phyloP scores from a whole-genome alignment of 345 rosid genomes.

The Salix arbutifolia region DNA sequence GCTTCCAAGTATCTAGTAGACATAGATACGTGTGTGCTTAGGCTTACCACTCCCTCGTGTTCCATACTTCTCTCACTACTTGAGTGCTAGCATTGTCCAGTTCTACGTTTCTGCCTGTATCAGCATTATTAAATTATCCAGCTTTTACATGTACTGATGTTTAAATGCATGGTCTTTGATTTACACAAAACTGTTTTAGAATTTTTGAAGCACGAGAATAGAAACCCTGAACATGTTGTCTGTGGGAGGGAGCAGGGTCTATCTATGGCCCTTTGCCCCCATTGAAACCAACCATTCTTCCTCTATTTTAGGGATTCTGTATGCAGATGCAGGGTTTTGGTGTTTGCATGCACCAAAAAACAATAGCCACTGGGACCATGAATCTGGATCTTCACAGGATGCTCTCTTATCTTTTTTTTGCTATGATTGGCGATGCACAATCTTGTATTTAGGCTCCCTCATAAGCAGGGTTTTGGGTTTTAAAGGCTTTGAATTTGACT shows the following conservation, averaged over 20 bases:
- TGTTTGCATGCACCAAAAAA: background rate
- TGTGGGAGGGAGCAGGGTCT: conserved; percentile 3
- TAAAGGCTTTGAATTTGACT: background rate
- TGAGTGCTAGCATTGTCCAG: background rate
- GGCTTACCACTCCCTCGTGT: background rate
- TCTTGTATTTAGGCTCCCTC: background rate
- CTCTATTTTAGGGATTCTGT: conserved; percentile 3
- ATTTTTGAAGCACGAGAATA: conserved; percentile 9
- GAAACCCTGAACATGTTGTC: background rate
- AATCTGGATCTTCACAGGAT: background rate
- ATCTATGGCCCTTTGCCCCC: background rate
- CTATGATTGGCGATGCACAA: background rate
- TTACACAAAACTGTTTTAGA: too few relatives aligned
- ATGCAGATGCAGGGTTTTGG: conserved; percentile 2
- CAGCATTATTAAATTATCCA: background rate
- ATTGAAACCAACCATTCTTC: background rate
- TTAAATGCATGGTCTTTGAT: too few relatives aligned
- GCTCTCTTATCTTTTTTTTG: background rate
- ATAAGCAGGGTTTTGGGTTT: background rate
- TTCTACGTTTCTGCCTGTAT: background rate
- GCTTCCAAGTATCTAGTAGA: conserved; percentile 8
- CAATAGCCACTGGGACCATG: background rate
- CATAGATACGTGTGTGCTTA: background rate
- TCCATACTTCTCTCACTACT: background rate
- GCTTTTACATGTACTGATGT: background rate